A percentile compares a stretch with the other conserved stretches of the same genome.
These are phyloP conservation scores for Volvox carteri DNA, from an alignment of 163 green algal genomes.

Conservation along the genomic window DNA sequence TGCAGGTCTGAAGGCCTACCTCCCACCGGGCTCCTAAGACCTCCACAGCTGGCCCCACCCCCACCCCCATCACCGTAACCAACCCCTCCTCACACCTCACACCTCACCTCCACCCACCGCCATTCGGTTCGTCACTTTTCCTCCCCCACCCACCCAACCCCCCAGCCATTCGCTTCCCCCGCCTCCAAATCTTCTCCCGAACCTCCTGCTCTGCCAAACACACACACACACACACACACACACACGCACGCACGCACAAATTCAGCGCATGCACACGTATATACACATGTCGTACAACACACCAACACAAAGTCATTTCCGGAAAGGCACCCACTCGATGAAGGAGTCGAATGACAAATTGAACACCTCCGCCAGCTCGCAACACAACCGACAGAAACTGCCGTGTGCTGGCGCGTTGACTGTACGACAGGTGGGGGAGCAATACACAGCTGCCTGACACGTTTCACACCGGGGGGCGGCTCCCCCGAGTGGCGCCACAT, in stretches of 20 bases:
- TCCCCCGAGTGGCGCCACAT: conserved; percentile 32
- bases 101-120: no score
- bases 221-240: not conserved
- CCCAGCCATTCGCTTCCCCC: not conserved
- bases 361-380: conserved; percentile 58
- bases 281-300: not conserved
- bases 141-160: no score
- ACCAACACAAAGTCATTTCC: not conserved
- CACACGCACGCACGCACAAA: not conserved
- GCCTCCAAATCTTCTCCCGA: not conserved
- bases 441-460: conserved; percentile 64
- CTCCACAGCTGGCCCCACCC: not conserved
- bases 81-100: no score
- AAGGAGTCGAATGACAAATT: conserved; percentile 65
- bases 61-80: not conserved
- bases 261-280: not conserved
- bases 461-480: conserved; percentile 43
- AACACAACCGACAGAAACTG: conserved; percentile 57
- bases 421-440: conserved; percentile 49
- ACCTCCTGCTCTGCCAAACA: not conserved
- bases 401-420: conserved; percentile 33
- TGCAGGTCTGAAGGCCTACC: no score
- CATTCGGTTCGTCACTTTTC: no score
- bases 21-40: not conserved
- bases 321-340: conserved; percentile 63